phyloP scores from a whole-genome alignment of 2,329 filamentous ascomycete genomes.

The Phialemonium atrogriseum region DNA sequence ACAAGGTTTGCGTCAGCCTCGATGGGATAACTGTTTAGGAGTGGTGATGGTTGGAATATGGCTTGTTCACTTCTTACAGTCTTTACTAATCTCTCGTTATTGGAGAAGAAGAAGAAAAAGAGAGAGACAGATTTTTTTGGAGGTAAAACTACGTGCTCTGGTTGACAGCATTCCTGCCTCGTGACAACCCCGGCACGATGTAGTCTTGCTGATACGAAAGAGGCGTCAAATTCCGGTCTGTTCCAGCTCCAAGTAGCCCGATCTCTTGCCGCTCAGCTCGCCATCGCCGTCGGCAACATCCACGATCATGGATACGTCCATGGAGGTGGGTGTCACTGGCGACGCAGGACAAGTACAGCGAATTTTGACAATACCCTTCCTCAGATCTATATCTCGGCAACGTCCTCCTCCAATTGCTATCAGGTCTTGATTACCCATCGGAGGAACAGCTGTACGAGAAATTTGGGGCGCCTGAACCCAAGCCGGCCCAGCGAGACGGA shows the following conservation, averaged over 20 bases:
- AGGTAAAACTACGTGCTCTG: too few relatives aligned
- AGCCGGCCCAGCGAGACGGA: constrained; percentile 14
- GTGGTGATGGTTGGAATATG: too few relatives aligned
- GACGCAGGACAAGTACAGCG: too few relatives aligned
- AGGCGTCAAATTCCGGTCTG: constrained; percentile 7
- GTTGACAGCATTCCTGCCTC: constrained; percentile 20
- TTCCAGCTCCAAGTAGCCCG: constrained; percentile 19
- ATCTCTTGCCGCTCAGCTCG: constrained; percentile 19
- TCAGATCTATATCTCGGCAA: constrained; percentile 28
- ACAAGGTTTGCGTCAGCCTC: too few relatives aligned
- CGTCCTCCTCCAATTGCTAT: constrained; percentile 19
- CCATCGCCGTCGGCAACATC: constrained; percentile 20
- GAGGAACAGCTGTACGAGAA: constrained; percentile 13
- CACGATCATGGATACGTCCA: constrained; percentile 22
- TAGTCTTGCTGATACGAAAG: constrained; percentile 15
- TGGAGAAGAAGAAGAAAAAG: too few relatives aligned
- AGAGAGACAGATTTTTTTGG: too few relatives aligned
- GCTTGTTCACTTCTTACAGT: too few relatives aligned
- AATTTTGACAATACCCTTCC: too few relatives aligned
- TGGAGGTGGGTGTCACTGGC: too few relatives aligned
- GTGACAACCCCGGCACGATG: constrained; percentile 18
- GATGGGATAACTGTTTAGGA: too few relatives aligned
- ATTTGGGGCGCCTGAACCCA: constrained; percentile 14
- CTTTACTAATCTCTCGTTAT: too few relatives aligned
- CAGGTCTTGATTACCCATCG: constrained; percentile 14